Evolutionary conservation across 176 grass and related monocot species (phyloP).

Genomic region (Eleusine coracana): DNA sequence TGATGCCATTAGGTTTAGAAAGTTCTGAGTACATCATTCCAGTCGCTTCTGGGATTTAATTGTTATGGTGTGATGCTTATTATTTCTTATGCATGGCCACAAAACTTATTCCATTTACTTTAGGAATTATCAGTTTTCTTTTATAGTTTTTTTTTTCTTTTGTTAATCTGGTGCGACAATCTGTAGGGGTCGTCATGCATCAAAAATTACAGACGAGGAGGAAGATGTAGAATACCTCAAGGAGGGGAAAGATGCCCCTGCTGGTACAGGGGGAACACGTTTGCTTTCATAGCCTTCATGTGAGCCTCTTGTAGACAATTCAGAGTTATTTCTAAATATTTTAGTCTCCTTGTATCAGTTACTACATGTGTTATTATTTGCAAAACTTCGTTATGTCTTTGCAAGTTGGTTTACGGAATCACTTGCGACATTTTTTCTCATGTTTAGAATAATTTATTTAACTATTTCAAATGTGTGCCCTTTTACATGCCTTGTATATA

Average conservation of each 20-base stretch:
- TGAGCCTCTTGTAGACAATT: constrained; percentile 41
- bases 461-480: too few relatives aligned
- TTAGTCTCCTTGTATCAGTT: background rate
- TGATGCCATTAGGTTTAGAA: background rate
- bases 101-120: background rate
- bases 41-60: background rate
- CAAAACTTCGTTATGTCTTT: too few relatives aligned
- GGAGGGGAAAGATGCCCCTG: constrained; percentile 85
- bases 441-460: too few relatives aligned
- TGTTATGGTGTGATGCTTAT: background rate
- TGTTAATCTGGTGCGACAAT: constrained; percentile 29
- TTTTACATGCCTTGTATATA: too few relatives aligned
- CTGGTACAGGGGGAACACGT: constrained; percentile 72
- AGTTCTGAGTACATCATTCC: background rate
- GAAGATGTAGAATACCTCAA: constrained; percentile 92
- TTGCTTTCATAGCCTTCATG: constrained; percentile 84
- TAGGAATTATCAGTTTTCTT: background rate
- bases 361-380: too few relatives aligned
- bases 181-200: constrained; percentile 83
- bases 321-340: constrained; percentile 12
- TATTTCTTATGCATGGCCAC: constrained; percentile 14
- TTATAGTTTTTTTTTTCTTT: background rate
- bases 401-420: too few relatives aligned
- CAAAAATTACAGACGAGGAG: constrained; percentile 92
- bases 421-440: too few relatives aligned